These are phyloP conservation scores for Pythium plurisporium DNA, from an alignment of 352 stramenopile genomes.

Conservation along the genomic window DNA sequence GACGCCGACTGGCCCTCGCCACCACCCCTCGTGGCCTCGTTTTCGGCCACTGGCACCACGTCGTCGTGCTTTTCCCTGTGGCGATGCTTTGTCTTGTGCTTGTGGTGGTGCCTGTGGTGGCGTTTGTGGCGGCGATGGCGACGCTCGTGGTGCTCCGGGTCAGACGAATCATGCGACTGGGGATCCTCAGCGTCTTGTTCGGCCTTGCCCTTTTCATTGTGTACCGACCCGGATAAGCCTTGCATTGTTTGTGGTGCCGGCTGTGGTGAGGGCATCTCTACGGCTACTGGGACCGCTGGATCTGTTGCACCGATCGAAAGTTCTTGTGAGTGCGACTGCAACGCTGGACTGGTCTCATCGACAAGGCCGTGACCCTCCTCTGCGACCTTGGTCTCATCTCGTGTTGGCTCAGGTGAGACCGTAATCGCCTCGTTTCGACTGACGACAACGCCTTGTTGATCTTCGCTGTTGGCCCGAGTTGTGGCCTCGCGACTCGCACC, in stretches of 20 bases:
- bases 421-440: no score
- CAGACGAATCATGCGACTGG: neutral
- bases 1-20: no score
- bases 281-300: no score
- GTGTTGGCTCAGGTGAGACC: no score
- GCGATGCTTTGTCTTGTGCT: constrained; percentile 8
- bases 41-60: neutral
- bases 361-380: no score
- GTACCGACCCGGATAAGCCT: neutral
- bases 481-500: neutral
- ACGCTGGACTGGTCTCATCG: neutral
- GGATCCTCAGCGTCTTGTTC: neutral
- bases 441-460: no score
- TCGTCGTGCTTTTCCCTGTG: constrained; percentile 10
- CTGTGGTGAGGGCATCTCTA: no score
- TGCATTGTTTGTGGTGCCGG: no score
- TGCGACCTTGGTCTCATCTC: neutral
- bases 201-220: neutral
- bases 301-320: no score
- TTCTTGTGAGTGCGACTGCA: neutral
- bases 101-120: constrained; percentile 5
- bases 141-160: neutral
- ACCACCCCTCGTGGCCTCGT: no score
- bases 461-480: no score
- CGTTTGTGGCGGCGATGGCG: neutral